Percentiles rank a stretch among this genome's conserved stretches.
Conservation (phyloP, 2,329 filamentous ascomycete species). For the Fusarium fracticaudum region DNA sequence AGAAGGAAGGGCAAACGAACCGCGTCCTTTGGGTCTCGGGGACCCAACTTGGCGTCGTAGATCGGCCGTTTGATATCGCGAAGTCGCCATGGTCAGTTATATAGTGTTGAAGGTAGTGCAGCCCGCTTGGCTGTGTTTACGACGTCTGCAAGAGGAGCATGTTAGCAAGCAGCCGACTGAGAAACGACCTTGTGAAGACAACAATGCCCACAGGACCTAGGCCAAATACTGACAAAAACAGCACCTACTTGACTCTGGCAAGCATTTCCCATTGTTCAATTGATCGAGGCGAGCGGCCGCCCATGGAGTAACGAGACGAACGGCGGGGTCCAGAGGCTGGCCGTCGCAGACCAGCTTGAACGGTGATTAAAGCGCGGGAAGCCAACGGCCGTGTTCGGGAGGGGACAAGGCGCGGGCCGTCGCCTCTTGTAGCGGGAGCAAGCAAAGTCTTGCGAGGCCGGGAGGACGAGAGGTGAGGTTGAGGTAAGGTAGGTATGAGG, state of each 20-base stretch:
- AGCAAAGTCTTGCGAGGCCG: constrained; percentile 28
- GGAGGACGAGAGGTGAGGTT: constrained; percentile 15
- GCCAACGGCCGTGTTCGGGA: constrained; percentile 17
- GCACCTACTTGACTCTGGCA: constrained; percentile 56
- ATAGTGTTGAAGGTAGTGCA: constrained; percentile 40
- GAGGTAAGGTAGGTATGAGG: constrained; percentile 34
- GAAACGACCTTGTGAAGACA: neutral
- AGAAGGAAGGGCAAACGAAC: constrained; percentile 49
- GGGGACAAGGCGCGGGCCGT: constrained; percentile 30
- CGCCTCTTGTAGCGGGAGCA: constrained; percentile 29
- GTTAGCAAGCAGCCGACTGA: constrained; percentile 19
- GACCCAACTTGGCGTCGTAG: constrained; percentile 64
- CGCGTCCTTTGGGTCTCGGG: constrained; percentile 65
- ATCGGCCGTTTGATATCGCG: constrained; percentile 57
- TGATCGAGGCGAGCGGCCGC: constrained; percentile 52
- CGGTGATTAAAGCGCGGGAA: constrained; percentile 18
- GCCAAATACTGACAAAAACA: constrained; percentile 27
- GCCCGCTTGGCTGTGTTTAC: constrained; percentile 54
- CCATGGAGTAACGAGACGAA: constrained; percentile 51
- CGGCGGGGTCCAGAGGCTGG: constrained; percentile 35
- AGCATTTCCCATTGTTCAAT: constrained; percentile 61
- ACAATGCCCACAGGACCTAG: constrained; percentile 8
- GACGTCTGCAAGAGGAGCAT: constrained; percentile 47
- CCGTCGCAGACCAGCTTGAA: constrained; percentile 24
- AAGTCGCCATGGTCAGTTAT: constrained; percentile 56